Evolutionary conservation across 1,284 basidiomycete species (phyloP).

Genomic region (Tilletia caries): DNA sequence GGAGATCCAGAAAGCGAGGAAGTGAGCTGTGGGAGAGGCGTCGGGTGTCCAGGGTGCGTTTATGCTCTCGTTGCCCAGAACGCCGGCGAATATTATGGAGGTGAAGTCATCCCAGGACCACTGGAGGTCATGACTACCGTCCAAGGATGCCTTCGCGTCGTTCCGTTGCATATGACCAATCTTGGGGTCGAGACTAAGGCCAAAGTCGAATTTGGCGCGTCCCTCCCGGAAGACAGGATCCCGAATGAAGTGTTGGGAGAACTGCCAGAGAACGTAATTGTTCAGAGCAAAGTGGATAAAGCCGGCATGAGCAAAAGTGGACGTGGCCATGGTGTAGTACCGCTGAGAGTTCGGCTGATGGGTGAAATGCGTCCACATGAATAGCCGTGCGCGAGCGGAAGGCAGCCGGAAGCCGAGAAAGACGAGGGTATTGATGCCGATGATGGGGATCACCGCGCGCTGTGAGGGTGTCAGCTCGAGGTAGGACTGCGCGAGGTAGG

Average conservation of each 20-base stretch:
- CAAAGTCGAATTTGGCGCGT: constrained; percentile 18
- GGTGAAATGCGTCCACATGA: constrained; percentile 27
- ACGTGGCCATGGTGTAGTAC: constrained; percentile 31
- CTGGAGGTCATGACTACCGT: no score
- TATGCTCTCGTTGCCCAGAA: no score
- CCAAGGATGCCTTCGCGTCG: no score
- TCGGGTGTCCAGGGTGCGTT: constrained; percentile 10
- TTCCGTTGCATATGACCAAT: constrained; percentile 1
- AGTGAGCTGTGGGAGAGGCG: constrained; percentile 24
- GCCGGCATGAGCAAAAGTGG: constrained; percentile 35
- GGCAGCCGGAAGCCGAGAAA: constrained; percentile 31
- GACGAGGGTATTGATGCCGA: constrained; percentile 33
- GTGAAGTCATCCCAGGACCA: no score
- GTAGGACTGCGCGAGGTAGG: constrained; percentile 28
- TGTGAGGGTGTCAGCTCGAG: constrained; percentile 29
- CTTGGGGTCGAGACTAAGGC: constrained; percentile 47
- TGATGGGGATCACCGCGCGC: constrained; percentile 32
- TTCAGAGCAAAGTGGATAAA: constrained; percentile 56
- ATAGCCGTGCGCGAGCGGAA: constrained; percentile 2
- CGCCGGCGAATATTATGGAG: no score
- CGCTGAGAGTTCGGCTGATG: constrained; percentile 31
- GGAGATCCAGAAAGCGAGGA: constrained; percentile 26
- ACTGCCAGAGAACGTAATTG: constrained; percentile 57
- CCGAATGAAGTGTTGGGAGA: constrained; percentile 45
- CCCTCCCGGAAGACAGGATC: constrained; percentile 14